Conservation (phyloP, 108 stramenopile species). For the Conticribra weissflogii region DNA sequence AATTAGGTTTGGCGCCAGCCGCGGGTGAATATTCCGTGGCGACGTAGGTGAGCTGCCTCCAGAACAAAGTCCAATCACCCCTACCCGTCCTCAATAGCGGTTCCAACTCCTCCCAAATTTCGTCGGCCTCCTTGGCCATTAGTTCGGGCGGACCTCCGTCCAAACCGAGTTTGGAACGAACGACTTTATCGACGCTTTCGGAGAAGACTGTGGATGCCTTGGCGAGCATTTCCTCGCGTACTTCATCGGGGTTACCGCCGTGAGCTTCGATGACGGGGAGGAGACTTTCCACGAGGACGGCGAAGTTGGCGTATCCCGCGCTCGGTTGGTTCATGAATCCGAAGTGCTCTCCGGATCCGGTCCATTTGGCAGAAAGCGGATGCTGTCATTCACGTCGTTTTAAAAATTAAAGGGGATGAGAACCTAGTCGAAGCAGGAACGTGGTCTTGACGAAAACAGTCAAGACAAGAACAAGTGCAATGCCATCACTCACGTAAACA, state of each 20-base stretch:
- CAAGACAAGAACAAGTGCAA: too few species aligned
- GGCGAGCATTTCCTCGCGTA: conserved; percentile 39
- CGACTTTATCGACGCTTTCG: conserved; percentile 49
- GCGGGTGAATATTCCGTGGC: conserved; percentile 54
- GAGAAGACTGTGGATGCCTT: conserved; percentile 64
- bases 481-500: conserved; percentile 41
- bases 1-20: conserved; percentile 36
- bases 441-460: not conserved
- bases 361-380: conserved; percentile 90
- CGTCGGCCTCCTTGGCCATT: conserved; percentile 57
- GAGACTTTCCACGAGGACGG: conserved; percentile 73
- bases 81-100: conserved; percentile 49
- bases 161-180: conserved; percentile 73
- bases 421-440: conserved; percentile 28
- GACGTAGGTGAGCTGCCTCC: conserved; percentile 74
- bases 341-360: conserved; percentile 82
- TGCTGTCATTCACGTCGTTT: conserved; percentile 19
- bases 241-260: conserved; percentile 40
- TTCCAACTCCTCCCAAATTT: conserved; percentile 70
- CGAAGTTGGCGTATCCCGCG: conserved; percentile 86
- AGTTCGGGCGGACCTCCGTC: conserved; percentile 29
- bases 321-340: conserved; percentile 89
- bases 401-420: not conserved
- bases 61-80: conserved; percentile 88
- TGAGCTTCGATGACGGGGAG: conserved; percentile 73